Evolutionary conservation across 345 rosid genomes (phyloP).

Genomic region (Ceriops tagal): DNA sequence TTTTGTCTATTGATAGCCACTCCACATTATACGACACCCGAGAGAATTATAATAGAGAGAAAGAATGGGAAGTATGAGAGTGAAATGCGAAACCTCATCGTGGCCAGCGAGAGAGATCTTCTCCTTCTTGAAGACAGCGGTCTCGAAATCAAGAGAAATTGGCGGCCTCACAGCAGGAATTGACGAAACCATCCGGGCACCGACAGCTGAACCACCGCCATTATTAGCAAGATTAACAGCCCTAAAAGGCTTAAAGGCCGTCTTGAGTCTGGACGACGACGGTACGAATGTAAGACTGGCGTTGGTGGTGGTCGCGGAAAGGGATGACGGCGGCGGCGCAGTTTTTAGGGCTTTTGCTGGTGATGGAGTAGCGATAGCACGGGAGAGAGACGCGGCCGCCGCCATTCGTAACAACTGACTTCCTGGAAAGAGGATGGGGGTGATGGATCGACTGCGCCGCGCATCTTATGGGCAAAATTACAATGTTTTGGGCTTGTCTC

Average conservation of each 20-base stretch:
- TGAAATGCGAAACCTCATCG: constrained; percentile 49
- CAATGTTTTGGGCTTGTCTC: too few species aligned
- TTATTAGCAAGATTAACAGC: background rate
- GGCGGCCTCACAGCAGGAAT: background rate
- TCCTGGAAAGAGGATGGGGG: background rate
- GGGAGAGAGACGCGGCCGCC: background rate
- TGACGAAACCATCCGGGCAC: constrained; percentile 7
- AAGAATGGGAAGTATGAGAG: background rate
- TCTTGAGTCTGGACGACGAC: too few species aligned
- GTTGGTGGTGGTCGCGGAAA: background rate
- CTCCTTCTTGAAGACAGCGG: constrained; percentile 79
- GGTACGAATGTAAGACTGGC: background rate
- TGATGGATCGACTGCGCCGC: too few species aligned
- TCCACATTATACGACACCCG: too few species aligned
- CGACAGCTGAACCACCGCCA: constrained; percentile 9
- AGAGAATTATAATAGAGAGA: too few species aligned
- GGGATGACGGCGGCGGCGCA: background rate
- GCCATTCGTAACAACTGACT: background rate
- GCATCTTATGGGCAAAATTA: too few species aligned
- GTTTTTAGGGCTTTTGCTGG: background rate
- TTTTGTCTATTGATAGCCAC: too few species aligned
- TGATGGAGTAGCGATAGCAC: background rate
- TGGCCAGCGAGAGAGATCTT: constrained; percentile 69
- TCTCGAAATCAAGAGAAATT: constrained; percentile 53
- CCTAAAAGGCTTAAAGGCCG: constrained; percentile 6